A percentile compares a stretch with the other conserved stretches of the same genome.
phyloP scores from a whole-genome alignment of 2,329 filamentous ascomycete species.

The Botrytis fragariae region DNA sequence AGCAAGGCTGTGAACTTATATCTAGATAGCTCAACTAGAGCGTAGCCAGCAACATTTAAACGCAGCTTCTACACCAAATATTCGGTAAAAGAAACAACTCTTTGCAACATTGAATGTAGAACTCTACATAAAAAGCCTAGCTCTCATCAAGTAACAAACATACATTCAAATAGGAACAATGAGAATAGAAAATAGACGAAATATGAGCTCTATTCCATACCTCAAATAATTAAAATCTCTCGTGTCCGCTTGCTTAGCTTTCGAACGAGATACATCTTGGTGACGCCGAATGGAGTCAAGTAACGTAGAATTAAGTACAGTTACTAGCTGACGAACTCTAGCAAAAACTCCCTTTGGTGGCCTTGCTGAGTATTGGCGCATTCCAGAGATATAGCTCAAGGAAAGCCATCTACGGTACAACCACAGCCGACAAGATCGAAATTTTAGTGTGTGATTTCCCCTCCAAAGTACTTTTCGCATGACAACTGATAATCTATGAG shows the following conservation, averaged over 20 bases:
- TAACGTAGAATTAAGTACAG: background rate
- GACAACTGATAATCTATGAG: background rate
- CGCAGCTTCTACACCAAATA: background rate
- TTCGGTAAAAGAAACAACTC: background rate
- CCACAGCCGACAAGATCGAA: background rate
- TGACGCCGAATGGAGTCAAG: background rate
- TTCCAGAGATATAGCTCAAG: background rate
- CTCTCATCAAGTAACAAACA: background rate
- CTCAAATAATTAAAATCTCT: background rate
- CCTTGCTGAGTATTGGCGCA: background rate
- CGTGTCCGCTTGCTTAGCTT: background rate
- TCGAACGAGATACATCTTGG: background rate
- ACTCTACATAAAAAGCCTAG: background rate
- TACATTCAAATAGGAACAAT: background rate
- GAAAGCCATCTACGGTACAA: background rate
- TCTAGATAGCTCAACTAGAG: background rate
- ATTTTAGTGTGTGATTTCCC: background rate
- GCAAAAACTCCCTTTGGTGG: background rate
- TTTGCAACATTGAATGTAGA: background rate
- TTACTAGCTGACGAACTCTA: background rate
- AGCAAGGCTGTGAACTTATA: background rate
- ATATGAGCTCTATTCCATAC: background rate
- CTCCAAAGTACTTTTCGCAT: background rate
- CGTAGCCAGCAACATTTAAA: background rate
- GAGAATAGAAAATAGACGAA: background rate